Percentiles rank a stretch among this genome's conserved stretches.
Conservation (phyloP, 2,329 filamentous ascomycete species). For the Colletotrichum gloeosporioides region DNA sequence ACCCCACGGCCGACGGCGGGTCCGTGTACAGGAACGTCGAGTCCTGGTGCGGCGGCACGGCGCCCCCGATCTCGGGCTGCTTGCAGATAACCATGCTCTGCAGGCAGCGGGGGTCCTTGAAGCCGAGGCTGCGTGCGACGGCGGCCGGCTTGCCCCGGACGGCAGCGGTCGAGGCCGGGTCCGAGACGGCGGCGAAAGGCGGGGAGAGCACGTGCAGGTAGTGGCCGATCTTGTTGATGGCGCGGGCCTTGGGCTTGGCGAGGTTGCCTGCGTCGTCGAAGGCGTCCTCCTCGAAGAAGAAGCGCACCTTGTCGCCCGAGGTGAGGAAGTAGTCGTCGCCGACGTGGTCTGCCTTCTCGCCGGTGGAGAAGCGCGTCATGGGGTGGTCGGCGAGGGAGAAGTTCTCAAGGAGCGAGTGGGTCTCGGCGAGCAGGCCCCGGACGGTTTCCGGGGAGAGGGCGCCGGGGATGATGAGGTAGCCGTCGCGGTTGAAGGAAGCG, state of each 20-base stretch:
- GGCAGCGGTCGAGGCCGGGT: conserved; percentile 50
- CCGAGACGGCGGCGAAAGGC: conserved; percentile 66
- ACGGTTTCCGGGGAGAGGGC: conserved; percentile 74
- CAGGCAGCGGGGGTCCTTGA: conserved; percentile 75
- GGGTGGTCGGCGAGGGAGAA: conserved; percentile 87
- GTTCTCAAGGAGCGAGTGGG: conserved; percentile 72
- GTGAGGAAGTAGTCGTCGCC: conserved; percentile 94
- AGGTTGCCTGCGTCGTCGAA: conserved; percentile 72
- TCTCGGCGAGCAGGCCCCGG: conserved; percentile 73
- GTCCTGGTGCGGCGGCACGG: conserved; percentile 91
- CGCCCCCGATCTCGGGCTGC: conserved; percentile 92
- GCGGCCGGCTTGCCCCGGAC: conserved; percentile 50
- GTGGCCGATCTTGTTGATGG: conserved; percentile 91
- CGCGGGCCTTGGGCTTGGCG: conserved; percentile 77
- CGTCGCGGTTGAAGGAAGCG: conserved; percentile 76
- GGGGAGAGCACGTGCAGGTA: conserved; percentile 73
- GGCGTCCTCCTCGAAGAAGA: conserved; percentile 97
- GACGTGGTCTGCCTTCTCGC: conserved; percentile 76
- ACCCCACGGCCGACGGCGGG: conserved; percentile 87
- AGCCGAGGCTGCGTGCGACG: conserved; percentile 76
- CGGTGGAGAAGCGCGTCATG: conserved; percentile 92
- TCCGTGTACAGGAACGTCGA: conserved; percentile 91
- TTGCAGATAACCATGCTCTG: conserved; percentile 99
- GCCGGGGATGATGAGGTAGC: conserved; percentile 86
- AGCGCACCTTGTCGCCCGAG: conserved; percentile 90